Percentiles rank a stretch among this genome's conserved stretches.
These are phyloP conservation scores for Aureobasidium namibiae DNA, from an alignment of 2,329 filamentous ascomycete species.

Conservation along the genomic window DNA sequence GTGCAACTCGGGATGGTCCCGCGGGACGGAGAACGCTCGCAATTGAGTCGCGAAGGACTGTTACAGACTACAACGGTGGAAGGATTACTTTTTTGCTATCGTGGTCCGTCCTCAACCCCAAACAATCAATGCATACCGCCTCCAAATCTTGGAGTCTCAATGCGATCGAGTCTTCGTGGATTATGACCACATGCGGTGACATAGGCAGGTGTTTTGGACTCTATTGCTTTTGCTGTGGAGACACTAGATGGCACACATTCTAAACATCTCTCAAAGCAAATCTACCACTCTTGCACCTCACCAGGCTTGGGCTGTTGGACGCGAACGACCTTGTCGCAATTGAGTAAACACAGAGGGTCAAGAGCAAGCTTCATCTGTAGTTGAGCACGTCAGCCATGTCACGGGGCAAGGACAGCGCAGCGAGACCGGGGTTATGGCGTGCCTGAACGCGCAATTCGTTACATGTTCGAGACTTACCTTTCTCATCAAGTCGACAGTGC, in stretches of 20 bases:
- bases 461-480: constrained; percentile 44
- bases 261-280: not conserved
- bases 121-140: constrained; percentile 6
- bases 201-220: not conserved
- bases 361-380: constrained; percentile 67
- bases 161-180: not conserved
- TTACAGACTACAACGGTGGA: not conserved
- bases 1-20: not conserved
- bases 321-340: constrained; percentile 59
- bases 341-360: constrained; percentile 61
- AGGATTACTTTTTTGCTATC: not conserved
- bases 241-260: not conserved
- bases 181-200: constrained; percentile 2
- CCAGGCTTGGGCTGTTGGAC: constrained; percentile 41
- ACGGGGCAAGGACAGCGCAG: not conserved
- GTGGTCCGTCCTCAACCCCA: constrained; percentile 1
- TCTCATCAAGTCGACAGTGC: constrained; percentile 74
- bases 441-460: not conserved
- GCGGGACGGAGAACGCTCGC: constrained; percentile 7
- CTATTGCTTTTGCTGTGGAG: not conserved
- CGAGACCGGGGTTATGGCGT: not conserved
- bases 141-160: not conserved
- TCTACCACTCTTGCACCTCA: constrained; percentile 36
- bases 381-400: not conserved
- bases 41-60: constrained; percentile 6